phyloP scores from a whole-genome alignment of 441 rosid genomes.

The Corymbia calophylla region DNA sequence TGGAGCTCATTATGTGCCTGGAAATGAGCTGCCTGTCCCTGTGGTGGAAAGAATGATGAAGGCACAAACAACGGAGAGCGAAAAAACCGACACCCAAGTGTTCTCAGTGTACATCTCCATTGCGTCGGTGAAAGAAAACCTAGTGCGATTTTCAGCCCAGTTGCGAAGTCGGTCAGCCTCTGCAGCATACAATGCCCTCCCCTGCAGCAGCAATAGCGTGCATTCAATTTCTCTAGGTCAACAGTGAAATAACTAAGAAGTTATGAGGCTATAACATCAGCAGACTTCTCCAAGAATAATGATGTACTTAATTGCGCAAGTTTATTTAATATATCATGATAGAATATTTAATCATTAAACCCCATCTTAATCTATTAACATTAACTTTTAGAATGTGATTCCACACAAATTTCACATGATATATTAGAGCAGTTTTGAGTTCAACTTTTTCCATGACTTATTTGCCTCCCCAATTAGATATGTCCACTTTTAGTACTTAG shows the following conservation, averaged over 20 bases:
- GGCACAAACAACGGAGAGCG: slow-evolving; percentile 84
- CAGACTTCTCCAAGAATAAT: background rate
- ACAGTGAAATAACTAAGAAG: background rate
- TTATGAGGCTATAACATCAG: background rate
- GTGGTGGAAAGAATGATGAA: slow-evolving; percentile 86
- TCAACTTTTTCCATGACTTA: too few species aligned
- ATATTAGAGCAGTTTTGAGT: too few species aligned
- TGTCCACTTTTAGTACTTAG: too few species aligned
- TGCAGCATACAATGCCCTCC: slow-evolving; percentile 84
- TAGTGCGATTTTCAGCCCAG: slow-evolving; percentile 88
- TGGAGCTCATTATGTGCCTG: background rate
- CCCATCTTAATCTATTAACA: too few species aligned
- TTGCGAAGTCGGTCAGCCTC: slow-evolving; percentile 82
- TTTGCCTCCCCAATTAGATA: too few species aligned
- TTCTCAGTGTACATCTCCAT: slow-evolving; percentile 94
- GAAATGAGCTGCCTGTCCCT: slow-evolving; percentile 28
- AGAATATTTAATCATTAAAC: too few species aligned
- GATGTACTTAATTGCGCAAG: background rate
- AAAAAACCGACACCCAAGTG: slow-evolving; percentile 91
- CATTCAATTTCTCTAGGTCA: background rate
- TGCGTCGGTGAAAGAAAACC: slow-evolving; percentile 76
- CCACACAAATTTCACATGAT: too few species aligned
- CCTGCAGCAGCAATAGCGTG: slow-evolving; percentile 28
- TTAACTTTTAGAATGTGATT: too few species aligned
- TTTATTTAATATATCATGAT: background rate